These are phyloP conservation scores for Vinca major DNA, from an alignment of 305 asterid species.

Conservation along the genomic window DNA sequence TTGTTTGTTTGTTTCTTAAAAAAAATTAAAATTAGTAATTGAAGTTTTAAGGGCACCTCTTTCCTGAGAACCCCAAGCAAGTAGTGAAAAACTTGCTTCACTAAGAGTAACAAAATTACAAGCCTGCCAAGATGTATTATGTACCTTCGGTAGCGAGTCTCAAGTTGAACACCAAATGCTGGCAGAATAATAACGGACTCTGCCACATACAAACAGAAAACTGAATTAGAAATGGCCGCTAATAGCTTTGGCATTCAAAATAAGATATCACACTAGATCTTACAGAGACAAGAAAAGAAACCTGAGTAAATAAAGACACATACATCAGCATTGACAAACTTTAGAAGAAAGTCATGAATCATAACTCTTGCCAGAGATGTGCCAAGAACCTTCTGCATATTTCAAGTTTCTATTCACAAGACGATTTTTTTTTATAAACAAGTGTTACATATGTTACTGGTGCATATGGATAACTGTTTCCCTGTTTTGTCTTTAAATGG, in stretches of 20 bases:
- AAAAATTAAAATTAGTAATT: neutral
- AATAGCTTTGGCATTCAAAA: neutral
- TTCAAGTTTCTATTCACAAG: neutral
- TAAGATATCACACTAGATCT: neutral
- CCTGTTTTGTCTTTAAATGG: neutral
- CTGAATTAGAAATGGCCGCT: neutral
- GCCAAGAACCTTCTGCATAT: neutral
- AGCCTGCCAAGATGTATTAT: neutral
- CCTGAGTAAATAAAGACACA: neutral
- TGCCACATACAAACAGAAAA: slow-evolving; percentile 27
- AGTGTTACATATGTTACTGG: neutral
- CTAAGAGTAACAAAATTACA: neutral
- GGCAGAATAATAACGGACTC: slow-evolving; percentile 76
- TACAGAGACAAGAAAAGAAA: neutral
- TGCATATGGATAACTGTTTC: neutral
- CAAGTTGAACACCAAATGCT: slow-evolving; percentile 86
- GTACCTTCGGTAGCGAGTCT: slow-evolving; percentile 72
- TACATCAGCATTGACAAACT: neutral
- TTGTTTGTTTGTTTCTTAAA: neutral
- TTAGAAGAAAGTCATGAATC: neutral
- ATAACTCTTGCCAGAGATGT: neutral
- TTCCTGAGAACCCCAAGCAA: neutral
- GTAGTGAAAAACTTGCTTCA: neutral
- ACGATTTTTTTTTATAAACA: neutral
- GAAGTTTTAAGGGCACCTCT: neutral